phyloP scores from a whole-genome alignment of 257 asterid species.

The Solanum appendiculatum region DNA sequence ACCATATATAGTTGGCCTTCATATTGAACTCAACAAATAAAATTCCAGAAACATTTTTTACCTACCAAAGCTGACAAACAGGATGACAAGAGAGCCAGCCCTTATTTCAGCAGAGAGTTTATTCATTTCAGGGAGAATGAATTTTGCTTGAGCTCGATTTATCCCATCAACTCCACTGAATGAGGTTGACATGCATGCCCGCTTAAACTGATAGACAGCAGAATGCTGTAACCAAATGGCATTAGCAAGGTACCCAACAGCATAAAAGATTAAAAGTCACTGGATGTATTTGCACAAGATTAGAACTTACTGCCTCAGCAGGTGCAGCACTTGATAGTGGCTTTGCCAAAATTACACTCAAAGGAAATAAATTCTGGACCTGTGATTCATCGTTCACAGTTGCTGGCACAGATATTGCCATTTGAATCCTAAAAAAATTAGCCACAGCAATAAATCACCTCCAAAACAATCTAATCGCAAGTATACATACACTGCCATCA shows the following conservation, averaged over 20 bases:
- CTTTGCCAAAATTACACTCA: slow-evolving; percentile 77
- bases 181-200: slow-evolving; percentile 52
- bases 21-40: slow-evolving; percentile 2
- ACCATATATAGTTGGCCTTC: background rate
- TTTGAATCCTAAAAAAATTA: slow-evolving; percentile 49
- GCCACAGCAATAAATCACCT: background rate
- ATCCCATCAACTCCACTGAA: slow-evolving; percentile 46
- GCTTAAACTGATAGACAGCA: slow-evolving; percentile 57
- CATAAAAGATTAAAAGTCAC: background rate
- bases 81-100: slow-evolving; percentile 69
- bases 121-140: slow-evolving; percentile 77
- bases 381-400: slow-evolving; percentile 55
- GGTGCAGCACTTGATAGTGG: slow-evolving; percentile 45
- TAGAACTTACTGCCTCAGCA: slow-evolving; percentile 50
- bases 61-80: slow-evolving; percentile 86
- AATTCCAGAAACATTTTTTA: background rate
- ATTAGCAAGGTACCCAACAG: slow-evolving; percentile 6
- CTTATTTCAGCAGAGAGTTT: slow-evolving; percentile 65
- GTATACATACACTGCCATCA: background rate
- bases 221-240: slow-evolving; percentile 44
- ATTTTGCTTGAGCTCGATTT: slow-evolving; percentile 52
- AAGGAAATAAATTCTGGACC: slow-evolving; percentile 64
- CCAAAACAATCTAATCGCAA: background rate
- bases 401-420: slow-evolving; percentile 67
- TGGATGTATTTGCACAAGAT: background rate